phyloP scores from a whole-genome alignment of 2,329 filamentous ascomycete species.

The Neonectria sp. region DNA sequence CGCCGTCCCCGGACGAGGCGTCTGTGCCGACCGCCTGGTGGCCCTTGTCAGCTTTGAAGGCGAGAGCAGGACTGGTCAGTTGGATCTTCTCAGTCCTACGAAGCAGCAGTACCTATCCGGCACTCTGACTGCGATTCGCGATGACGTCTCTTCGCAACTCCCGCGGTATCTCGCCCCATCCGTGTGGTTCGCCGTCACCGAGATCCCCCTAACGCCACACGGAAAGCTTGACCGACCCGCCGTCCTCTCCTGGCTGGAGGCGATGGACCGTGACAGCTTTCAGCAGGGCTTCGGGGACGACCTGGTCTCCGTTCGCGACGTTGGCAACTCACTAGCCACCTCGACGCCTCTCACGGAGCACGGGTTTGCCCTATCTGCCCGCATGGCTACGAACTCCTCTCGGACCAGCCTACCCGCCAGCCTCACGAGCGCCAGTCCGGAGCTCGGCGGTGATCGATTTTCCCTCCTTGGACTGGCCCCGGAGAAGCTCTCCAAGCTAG shows the following conservation, averaged over 20 bases:
- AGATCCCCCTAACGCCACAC: not conserved
- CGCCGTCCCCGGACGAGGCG: not conserved
- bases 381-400: not conserved
- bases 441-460: slow-evolving; percentile 1
- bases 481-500: slow-evolving; percentile 2
- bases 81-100: not conserved
- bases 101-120: not conserved
- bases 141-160: not conserved
- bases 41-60: not conserved
- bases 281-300: not conserved
- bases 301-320: not conserved
- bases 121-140: not conserved
- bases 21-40: not conserved
- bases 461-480: slow-evolving; percentile 2
- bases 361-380: not conserved
- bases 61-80: not conserved
- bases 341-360: not conserved
- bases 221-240: not conserved
- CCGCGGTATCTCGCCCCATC: not conserved
- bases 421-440: not conserved
- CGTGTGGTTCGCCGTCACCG: not conserved
- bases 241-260: not conserved
- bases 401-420: slow-evolving; percentile 6
- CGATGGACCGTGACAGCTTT: not conserved
- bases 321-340: not conserved